Base-by-base conservation (phyloP, 2,329 filamentous ascomycete species). In the Calcarisporium arbuscula region DNA sequence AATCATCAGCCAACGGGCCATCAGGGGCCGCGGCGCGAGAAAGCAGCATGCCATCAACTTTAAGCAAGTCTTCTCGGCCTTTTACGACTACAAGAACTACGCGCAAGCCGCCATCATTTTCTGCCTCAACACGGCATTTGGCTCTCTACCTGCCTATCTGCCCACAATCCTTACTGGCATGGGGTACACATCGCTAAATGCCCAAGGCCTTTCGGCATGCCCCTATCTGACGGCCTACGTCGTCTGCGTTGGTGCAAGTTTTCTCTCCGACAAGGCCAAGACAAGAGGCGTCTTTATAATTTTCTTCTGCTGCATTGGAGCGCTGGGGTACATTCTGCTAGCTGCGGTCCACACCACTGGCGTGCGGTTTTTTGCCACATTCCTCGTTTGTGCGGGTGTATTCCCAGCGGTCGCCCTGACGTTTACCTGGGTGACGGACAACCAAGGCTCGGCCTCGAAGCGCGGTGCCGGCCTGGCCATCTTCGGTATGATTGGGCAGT, bases 131-230 rank as follows among this genome's bases (percentile, higher is more conserved):
- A 59, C 51, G 3, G 44, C 45, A 5, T 51, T 50, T 19, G 42
- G 47, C 6, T 42, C 45, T 3, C 63, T 82, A 5, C 75, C 79
- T 0, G 74, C 80, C 3, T 83, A 81, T 47, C 63, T 82, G 3
- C 78, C 78, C 0, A 72, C 74, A 3, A 78, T 82, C 43, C 60
- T 82, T 11, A 58, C 67, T 31, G 65, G 73, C 35, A 83, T 87
- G 77, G 82, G 82, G 8, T 86, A 80, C 57, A 72, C 70, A 0
- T 62, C 69, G 11, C 70, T 85, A 40, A 65, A 77, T 38, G 78
- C 83, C 0, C 82, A 88, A 56, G 83, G 82, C 1, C 68, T 88
- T 10, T 80, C 80, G 1, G 80, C 81, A 0, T 82, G 82, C 1
- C 80, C 82, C 0, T 85, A 82, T 54, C 75, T 86, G 46, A 56